Evolutionary conservation across 2,329 filamentous ascomycete genomes (phyloP).

Genomic region (Nigrospora osmanthi): DNA sequence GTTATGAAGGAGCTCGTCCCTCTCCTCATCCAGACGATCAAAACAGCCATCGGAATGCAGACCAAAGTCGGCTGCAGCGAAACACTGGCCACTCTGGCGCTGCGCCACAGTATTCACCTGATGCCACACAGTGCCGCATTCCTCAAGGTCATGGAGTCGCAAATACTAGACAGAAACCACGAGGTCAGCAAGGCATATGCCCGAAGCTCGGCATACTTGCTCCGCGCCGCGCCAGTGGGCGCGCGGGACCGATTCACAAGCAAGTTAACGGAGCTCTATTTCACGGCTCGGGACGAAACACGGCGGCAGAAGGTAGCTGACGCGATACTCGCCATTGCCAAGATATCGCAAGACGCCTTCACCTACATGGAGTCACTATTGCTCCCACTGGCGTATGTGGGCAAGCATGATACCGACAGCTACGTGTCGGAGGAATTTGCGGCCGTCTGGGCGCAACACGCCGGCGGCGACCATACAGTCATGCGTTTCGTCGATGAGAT

Average conservation of each 20-base stretch:
- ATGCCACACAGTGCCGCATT: slow-evolving; percentile 68
- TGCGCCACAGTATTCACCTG: slow-evolving; percentile 69
- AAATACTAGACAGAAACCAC: slow-evolving; percentile 85
- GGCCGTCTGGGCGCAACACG: slow-evolving; percentile 85
- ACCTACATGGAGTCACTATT: slow-evolving; percentile 65
- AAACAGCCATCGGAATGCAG: slow-evolving; percentile 79
- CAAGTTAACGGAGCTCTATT: slow-evolving; percentile 63
- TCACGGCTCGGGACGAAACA: slow-evolving; percentile 69
- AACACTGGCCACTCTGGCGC: slow-evolving; percentile 77
- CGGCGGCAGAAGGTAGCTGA: slow-evolving; percentile 72
- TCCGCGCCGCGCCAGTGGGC: slow-evolving; percentile 48
- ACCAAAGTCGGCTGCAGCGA: slow-evolving; percentile 89
- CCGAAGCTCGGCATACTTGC: slow-evolving; percentile 75
- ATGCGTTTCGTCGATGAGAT: slow-evolving; percentile 82
- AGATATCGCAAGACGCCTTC: slow-evolving; percentile 84
- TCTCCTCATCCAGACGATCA: slow-evolving; percentile 70
- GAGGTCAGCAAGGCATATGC: slow-evolving; percentile 89
- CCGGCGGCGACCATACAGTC: slow-evolving; percentile 75
- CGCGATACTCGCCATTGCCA: slow-evolving; percentile 74
- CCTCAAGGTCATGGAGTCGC: slow-evolving; percentile 69
- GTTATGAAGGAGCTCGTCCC: slow-evolving; percentile 71
- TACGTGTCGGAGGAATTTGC: slow-evolving; percentile 73
- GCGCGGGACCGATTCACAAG: slow-evolving; percentile 42
- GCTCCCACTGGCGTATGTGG: slow-evolving; percentile 82
- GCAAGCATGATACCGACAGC: slow-evolving; percentile 75